These are phyloP conservation scores for Choiromyces venosus DNA, from an alignment of 495 filamentous ascomycete genomes.

Conservation along the genomic window DNA sequence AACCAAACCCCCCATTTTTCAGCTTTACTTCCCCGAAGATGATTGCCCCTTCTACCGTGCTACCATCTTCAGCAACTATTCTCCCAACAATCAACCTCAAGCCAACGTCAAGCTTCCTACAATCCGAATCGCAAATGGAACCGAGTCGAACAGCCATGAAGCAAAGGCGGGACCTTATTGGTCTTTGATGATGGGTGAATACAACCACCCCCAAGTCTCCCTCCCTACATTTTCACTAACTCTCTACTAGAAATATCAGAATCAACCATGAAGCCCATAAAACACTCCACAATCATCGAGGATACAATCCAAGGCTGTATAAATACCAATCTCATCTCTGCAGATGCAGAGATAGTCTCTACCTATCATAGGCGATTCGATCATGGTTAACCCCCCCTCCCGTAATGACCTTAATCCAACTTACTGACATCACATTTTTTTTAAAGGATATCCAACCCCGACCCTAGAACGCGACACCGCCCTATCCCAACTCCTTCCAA, in stretches of 20 bases:
- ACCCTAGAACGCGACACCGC: constrained; percentile 91
- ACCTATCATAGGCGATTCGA: constrained; percentile 99
- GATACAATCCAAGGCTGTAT: constrained; percentile 94
- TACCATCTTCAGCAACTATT: constrained; percentile 99
- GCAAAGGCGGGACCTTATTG: constrained; percentile 89
- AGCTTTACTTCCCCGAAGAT: constrained; percentile 98
- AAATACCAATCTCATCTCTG: constrained; percentile 91
- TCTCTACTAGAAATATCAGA: constrained; percentile 70
- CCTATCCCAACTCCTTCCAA: constrained; percentile 84
- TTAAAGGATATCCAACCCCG: constrained; percentile 82
- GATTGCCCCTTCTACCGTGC: constrained; percentile 99
- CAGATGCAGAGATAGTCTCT: constrained; percentile 90
- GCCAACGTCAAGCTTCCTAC: constrained; percentile 79
- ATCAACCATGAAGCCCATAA: constrained; percentile 88
- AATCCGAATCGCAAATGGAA: constrained; percentile 75
- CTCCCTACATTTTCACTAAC: constrained; percentile 6
- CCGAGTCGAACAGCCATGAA: constrained; percentile 61
- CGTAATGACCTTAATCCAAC: background rate
- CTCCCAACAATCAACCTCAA: constrained; percentile 91
- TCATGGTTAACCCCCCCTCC: constrained; percentile 48
- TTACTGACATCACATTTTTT: background rate
- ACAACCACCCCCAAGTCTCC: background rate
- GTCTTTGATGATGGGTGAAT: constrained; percentile 82
- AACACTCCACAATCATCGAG: constrained; percentile 70
- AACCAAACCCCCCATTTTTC: constrained; percentile 1